phyloP scores from a whole-genome alignment of 257 asterid species.

The Lycium ferocissimum region DNA sequence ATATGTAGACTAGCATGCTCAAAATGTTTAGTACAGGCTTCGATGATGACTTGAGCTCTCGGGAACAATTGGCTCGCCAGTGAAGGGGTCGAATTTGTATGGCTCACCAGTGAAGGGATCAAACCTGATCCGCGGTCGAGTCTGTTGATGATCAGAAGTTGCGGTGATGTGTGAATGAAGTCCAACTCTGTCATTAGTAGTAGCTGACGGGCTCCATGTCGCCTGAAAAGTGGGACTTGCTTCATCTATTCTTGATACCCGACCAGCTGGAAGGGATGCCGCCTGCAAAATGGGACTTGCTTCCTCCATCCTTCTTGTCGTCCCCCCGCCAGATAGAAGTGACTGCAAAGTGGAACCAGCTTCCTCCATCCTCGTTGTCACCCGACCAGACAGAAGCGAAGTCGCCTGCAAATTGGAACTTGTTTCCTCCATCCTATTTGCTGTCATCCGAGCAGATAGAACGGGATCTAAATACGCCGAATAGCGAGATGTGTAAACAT shows the following conservation, averaged over 20 bases:
- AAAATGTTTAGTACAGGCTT: not conserved
- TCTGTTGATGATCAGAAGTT: slow-evolving; percentile 41
- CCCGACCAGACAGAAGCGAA: slow-evolving; percentile 29
- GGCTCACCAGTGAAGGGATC: slow-evolving; percentile 92
- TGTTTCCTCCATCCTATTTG: slow-evolving; percentile 20
- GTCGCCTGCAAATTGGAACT: slow-evolving; percentile 34
- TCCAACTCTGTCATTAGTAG: slow-evolving; percentile 48
- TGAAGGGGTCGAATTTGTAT: slow-evolving; percentile 91
- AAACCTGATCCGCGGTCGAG: slow-evolving; percentile 69
- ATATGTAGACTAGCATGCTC: not conserved
- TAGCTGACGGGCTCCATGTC: slow-evolving; percentile 45
- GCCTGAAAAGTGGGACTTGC: slow-evolving; percentile 39
- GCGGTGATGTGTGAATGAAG: slow-evolving; percentile 34
- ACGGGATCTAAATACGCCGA: slow-evolving; percentile 44
- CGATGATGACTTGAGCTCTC: slow-evolving; percentile 36
- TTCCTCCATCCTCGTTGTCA: slow-evolving; percentile 41
- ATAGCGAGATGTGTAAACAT: slow-evolving; percentile 49
- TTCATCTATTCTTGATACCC: slow-evolving; percentile 34
- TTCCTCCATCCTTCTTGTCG: slow-evolving; percentile 25
- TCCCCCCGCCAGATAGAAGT: slow-evolving; percentile 20
- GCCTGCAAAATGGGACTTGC: slow-evolving; percentile 27
- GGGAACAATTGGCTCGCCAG: slow-evolving; percentile 81
- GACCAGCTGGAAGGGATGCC: not conserved
- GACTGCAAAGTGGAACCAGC: slow-evolving; percentile 24
- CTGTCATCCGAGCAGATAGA: slow-evolving; percentile 30